Conservation (phyloP, 2,329 filamentous ascomycete species). For the Xylariales sp. region DNA sequence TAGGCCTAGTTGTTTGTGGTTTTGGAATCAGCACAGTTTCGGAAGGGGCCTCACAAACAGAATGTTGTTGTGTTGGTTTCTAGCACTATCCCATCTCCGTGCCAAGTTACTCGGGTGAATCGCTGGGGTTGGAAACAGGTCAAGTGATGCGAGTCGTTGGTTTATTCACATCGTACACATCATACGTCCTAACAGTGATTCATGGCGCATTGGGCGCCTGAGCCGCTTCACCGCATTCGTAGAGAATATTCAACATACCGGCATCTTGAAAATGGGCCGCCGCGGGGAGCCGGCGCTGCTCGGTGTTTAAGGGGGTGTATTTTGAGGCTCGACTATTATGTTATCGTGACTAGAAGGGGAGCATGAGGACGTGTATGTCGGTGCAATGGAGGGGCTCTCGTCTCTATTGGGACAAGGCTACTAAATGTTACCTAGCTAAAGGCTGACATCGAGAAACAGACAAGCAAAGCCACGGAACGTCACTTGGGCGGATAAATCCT, state of each 20-base stretch:
- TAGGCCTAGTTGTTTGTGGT: constrained; percentile 74
- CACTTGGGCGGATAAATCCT: constrained; percentile 32
- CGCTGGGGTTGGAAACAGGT: not conserved
- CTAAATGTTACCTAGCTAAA: not conserved
- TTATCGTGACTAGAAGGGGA: constrained; percentile 1
- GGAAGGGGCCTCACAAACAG: not conserved
- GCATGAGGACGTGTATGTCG: not conserved
- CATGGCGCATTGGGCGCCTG: constrained; percentile 14
- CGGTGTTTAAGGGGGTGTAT: constrained; percentile 29
- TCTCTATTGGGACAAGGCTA: constrained; percentile 21
- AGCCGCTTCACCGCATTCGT: not conserved
- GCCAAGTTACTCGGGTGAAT: not conserved
- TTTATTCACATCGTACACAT: not conserved
- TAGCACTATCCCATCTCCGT: constrained; percentile 8
- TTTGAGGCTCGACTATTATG: constrained; percentile 1
- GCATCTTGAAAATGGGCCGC: constrained; percentile 56
- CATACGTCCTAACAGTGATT: not conserved
- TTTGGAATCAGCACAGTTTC: constrained; percentile 20
- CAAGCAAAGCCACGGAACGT: constrained; percentile 24
- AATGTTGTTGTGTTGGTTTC: constrained; percentile 8
- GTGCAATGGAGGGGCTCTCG: constrained; percentile 28
- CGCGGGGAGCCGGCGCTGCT: constrained; percentile 42
- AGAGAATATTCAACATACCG: constrained; percentile 53
- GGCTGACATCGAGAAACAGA: constrained; percentile 30
- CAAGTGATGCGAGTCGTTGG: constrained; percentile 7